Conservation (phyloP, 2,329 filamentous ascomycete species). For the Nigrospora sphaerica region DNA sequence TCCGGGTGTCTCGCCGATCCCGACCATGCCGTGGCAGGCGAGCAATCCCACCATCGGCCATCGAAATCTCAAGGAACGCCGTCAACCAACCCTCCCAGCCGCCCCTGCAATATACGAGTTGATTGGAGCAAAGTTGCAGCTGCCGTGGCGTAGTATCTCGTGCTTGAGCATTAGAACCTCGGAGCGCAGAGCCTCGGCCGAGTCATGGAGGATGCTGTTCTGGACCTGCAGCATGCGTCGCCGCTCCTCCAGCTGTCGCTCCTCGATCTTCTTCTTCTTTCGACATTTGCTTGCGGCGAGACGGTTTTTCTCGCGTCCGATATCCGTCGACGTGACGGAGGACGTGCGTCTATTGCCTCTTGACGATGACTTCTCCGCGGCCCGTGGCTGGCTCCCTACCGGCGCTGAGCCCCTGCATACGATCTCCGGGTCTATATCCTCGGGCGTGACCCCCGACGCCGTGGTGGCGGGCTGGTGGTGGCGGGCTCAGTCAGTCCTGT, state of each 20-base stretch:
- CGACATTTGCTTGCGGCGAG: slow-evolving; percentile 5
- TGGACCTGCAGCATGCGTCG: slow-evolving; percentile 2
- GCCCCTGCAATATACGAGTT: slow-evolving; percentile 1
- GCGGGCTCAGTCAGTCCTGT: too few species aligned
- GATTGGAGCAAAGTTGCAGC: slow-evolving; percentile 3
- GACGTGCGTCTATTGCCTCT: not conserved
- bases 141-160: slow-evolving; percentile 2
- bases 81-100: not conserved
- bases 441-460: too few species aligned
- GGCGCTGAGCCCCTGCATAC: too few species aligned
- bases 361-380: too few species aligned
- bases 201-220: slow-evolving; percentile 2
- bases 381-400: too few species aligned
- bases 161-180: slow-evolving; percentile 2
- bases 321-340: not conserved
- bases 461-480: too few species aligned
- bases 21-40: too few species aligned
- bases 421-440: too few species aligned
- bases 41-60: too few species aligned
- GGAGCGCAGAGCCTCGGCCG: not conserved
- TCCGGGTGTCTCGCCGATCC: too few species aligned
- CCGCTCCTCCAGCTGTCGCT: not conserved
- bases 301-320: slow-evolving; percentile 3
- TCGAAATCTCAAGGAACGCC: not conserved
- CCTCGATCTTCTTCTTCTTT: slow-evolving; percentile 4